Base-by-base conservation (phyloP, 1,139 yeast species). In the Blastobotrys proliferans region DNA sequence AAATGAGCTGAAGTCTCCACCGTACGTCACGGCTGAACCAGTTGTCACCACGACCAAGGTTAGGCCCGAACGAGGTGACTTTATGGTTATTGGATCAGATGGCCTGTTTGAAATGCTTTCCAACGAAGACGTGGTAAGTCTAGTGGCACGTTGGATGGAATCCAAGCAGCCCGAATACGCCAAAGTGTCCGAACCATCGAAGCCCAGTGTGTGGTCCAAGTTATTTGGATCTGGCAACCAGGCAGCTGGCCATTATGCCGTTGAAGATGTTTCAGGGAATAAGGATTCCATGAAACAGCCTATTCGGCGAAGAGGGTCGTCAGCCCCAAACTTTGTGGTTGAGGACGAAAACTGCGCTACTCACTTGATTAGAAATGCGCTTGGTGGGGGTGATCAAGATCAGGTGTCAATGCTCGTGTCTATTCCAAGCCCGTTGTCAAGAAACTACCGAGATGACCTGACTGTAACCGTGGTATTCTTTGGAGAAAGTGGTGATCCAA, bases 11-110 rank as follows among this genome's bases (percentile, higher is more conserved):
- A 70, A 79, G 48, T 82, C 96, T 1, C 98, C 99, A 4, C 99
- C 99, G 0, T 92, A 92, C 62, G 97, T 92, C 27, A 92, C 98
- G 1, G 97, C 98, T 0, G 90, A 83, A 60, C 99, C 99, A 0
- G 96, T 83, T 22, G 74, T 92, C 26, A 83, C 96, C 9, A 81
- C 95, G 2, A 83, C 94, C 10, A 77, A 81, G 57, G 77, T 94
- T 39, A 72, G 73, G 43, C 85, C 92, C 0, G 71, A 73, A 19
- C 77, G 79, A 53, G 81, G 88, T 51, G 94, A 87, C 58, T 92
- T 94, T 56, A 68, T 92, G 64, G 95, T 94, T 17, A 72, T 94
- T 77, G 98, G 94, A 0, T 81, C 94, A 13, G 99, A 92, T 66
- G 99, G 98, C 0, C 70, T 92, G 41, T 94, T 83, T 62, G 98